Evolutionary conservation across 1,284 basidiomycete species (phyloP), one percentile per base, ranked within the genome.

Genomic region (Ganoderma lucidum): DNA sequence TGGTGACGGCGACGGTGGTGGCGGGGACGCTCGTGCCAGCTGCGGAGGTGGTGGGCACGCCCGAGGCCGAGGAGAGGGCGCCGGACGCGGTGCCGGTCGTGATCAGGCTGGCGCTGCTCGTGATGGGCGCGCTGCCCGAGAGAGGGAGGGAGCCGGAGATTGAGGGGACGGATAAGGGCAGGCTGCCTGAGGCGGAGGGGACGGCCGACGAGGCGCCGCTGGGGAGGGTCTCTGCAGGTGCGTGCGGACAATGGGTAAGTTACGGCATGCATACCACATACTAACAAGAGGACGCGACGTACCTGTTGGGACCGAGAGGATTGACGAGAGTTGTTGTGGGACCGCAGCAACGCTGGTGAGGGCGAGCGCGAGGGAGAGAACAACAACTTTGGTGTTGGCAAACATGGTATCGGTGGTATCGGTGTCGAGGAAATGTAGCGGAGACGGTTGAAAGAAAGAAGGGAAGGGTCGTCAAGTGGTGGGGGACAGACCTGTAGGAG

Each of bases 331-430:
- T 19, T 65, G 66, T 45, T 70, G 66, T 14, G 71, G 68, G 23
- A 63, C 55, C 19, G 71, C 72, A 30, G 65, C 28, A 3, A 70
- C 70, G 39, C 68, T 53, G 6, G 65, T 44, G 66, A 62, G 66
- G 37, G 65, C 68, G 66, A 73, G 62, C 44, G 65, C 45, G 55
- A 73, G 70, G 59, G 72, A 66, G 65, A 73, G 70, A 23, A 63
- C 62, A 51, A 66, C 64, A 64, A 73, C 66, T 68, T 73, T 73
- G 48, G 66, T 48, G 68, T 71, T 70, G 62, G 66, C 70, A 66
- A 73, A 59, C 72, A 71, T 73, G 60, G 55, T 69, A 30, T 48
- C 45, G 45, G 19, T 48, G 45, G 45, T 48, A 48, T 23, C 10
- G 39, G 28, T 8, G 53, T 12, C 4, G 35, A 10, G 14, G 23